Percentiles rank a stretch among this genome's conserved stretches.
These are phyloP conservation scores for Gnomoniopsis sp. DNA, from an alignment of 2,329 filamentous ascomycete species.

Conservation along the genomic window DNA sequence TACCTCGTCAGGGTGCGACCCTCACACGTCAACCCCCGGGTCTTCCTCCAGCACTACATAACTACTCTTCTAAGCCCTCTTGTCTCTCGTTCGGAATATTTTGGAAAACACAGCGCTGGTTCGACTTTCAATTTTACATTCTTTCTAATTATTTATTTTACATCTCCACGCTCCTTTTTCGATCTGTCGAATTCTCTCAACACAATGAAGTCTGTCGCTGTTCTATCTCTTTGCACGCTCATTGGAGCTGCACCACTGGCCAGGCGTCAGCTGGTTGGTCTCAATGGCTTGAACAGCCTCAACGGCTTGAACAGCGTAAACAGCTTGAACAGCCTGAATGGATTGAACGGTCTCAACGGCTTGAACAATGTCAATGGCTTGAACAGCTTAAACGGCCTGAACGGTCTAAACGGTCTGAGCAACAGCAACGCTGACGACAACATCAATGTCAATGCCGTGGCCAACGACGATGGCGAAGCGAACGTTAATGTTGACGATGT, in stretches of 20 bases:
- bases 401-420: neutral
- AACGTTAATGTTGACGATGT: neutral
- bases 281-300: neutral
- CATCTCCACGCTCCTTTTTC: neutral
- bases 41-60: no score
- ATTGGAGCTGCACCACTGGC: neutral
- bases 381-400: neutral
- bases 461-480: neutral
- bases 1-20: neutral
- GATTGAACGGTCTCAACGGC: neutral
- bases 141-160: neutral
- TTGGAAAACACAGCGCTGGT: neutral
- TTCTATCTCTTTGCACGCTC: neutral
- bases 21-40: no score
- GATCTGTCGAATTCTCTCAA: neutral
- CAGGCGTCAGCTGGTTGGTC: neutral
- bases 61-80: no score
- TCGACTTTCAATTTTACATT: neutral
- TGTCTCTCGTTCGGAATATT: neutral
- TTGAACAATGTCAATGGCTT: neutral
- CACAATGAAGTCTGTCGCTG: neutral
- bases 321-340: neutral
- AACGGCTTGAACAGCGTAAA: neutral
- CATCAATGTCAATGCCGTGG: neutral
- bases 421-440: neutral